Percentiles rank a stretch among this genome's conserved stretches.
These are phyloP conservation scores for Starmerella riodocensis DNA, from an alignment of 805 yeast genomes.

Conservation along the genomic window DNA sequence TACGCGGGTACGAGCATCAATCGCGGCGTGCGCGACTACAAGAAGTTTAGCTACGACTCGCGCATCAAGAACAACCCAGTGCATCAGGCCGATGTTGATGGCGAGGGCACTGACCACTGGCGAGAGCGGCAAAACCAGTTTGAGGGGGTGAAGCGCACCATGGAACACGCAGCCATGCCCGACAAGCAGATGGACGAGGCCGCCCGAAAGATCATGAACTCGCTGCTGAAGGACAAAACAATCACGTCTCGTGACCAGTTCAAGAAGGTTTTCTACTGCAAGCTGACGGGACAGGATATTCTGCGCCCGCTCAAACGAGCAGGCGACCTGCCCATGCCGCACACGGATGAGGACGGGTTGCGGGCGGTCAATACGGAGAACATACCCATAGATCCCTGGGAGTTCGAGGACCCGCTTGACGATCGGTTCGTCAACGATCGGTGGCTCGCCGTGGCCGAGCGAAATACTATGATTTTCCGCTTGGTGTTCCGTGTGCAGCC, in stretches of 20 bases:
- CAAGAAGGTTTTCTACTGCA: slow-evolving; percentile 23
- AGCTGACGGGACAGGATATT: slow-evolving; percentile 14
- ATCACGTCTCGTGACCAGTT: slow-evolving; percentile 23
- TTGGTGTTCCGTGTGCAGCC: slow-evolving; percentile 90
- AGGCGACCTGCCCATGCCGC: slow-evolving; percentile 15
- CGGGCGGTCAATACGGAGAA: slow-evolving; percentile 25
- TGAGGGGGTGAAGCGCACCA: slow-evolving; percentile 10
- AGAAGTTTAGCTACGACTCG: slow-evolving; percentile 67
- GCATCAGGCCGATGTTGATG: slow-evolving; percentile 64
- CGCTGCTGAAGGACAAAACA: slow-evolving; percentile 12
- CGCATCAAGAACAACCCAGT: slow-evolving; percentile 55
- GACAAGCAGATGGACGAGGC: slow-evolving; percentile 25
- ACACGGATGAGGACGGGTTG: slow-evolving; percentile 20
- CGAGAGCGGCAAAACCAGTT: slow-evolving; percentile 31
- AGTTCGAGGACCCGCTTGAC: slow-evolving; percentile 74
- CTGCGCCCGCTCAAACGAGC: slow-evolving; percentile 15
- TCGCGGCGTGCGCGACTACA: slow-evolving; percentile 69
- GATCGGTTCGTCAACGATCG: slow-evolving; percentile 72
- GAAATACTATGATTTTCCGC: slow-evolving; percentile 71
- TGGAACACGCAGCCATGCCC: slow-evolving; percentile 8
- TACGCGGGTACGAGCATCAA: slow-evolving; percentile 75
- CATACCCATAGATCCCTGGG: slow-evolving; percentile 68
- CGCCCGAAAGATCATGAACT: slow-evolving; percentile 17
- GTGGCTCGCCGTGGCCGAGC: slow-evolving; percentile 65
- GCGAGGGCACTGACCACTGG: slow-evolving; percentile 58